A percentile compares a stretch with the other conserved stretches of the same genome.
phyloP scores from a whole-genome alignment of 805 yeast species.

The Kurtzmaniella cleridarum region DNA sequence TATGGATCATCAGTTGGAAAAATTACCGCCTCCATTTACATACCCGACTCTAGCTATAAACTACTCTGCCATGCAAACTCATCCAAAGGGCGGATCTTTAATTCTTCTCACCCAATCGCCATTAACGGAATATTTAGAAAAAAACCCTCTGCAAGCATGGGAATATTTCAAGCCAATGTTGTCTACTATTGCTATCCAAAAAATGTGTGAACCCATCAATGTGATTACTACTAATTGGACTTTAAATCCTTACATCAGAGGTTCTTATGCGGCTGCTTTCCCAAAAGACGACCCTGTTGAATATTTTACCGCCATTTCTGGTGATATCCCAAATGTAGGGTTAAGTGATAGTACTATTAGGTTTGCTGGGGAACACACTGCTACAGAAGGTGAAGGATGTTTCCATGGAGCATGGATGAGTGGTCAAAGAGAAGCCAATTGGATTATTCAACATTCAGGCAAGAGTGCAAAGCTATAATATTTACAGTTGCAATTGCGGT shows the following conservation, averaged over 20 bases:
- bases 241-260: slow-evolving; percentile 67
- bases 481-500: no score
- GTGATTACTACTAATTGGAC: slow-evolving; percentile 69
- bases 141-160: slow-evolving; percentile 50
- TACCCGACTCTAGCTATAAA: slow-evolving; percentile 63
- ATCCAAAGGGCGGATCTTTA: slow-evolving; percentile 42
- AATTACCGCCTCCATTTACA: slow-evolving; percentile 42
- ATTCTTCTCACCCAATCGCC: slow-evolving; percentile 70
- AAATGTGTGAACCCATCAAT: slow-evolving; percentile 21
- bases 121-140: slow-evolving; percentile 56
- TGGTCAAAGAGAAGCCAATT: slow-evolving; percentile 53
- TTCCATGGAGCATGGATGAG: slow-evolving; percentile 87
- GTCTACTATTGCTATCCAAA: slow-evolving; percentile 16
- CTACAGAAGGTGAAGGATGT: slow-evolving; percentile 83
- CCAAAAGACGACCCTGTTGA: slow-evolving; percentile 69
- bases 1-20: slow-evolving; percentile 4
- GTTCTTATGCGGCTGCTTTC: slow-evolving; percentile 72
- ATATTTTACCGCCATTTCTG: slow-evolving; percentile 53
- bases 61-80: slow-evolving; percentile 38
- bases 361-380: slow-evolving; percentile 91
- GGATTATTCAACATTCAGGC: slow-evolving; percentile 19
- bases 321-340: slow-evolving; percentile 26
- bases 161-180: slow-evolving; percentile 52
- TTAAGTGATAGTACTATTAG: slow-evolving; percentile 47
- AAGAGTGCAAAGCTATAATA: no score